A percentile compares a stretch with the other conserved stretches of the same genome.
These are phyloP conservation scores for Nasturtium officinale DNA, from an alignment of 345 rosid species.

Conservation along the genomic window DNA sequence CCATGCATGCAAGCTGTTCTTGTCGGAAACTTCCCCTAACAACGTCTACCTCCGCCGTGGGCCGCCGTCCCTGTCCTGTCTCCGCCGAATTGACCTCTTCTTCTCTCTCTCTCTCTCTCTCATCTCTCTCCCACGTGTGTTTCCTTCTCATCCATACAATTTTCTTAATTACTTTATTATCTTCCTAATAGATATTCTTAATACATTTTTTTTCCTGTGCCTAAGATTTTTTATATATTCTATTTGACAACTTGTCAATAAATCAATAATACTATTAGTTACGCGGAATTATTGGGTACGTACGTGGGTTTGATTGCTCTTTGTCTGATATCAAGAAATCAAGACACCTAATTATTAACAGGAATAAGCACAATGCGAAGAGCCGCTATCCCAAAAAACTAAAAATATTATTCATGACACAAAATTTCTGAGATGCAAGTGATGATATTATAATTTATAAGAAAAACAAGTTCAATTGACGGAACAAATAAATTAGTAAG, in stretches of 20 bases:
- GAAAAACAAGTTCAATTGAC: neutral
- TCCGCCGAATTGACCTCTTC: slow-evolving; percentile 44
- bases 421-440: neutral
- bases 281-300: slow-evolving; percentile 42
- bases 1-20: slow-evolving; percentile 47
- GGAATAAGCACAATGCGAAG: neutral
- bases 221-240: neutral
- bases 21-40: slow-evolving; percentile 48
- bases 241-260: slow-evolving; percentile 36
- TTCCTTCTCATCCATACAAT: slow-evolving; percentile 39
- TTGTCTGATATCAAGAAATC: slow-evolving; percentile 39
- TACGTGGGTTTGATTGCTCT: slow-evolving; percentile 36
- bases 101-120: slow-evolving; percentile 35
- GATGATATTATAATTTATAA: neutral
- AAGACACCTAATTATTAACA: slow-evolving; percentile 8
- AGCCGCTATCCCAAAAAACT: neutral
- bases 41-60: slow-evolving; percentile 47
- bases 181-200: slow-evolving; percentile 28
- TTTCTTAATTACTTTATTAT: slow-evolving; percentile 15
- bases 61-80: slow-evolving; percentile 47
- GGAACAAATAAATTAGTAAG: neutral
- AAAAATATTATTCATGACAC: neutral
- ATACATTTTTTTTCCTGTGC: neutral
- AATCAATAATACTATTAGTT: slow-evolving; percentile 27
- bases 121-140: slow-evolving; percentile 42